Conservation (phyloP, 2,329 filamentous ascomycete species). For the Achaetomium macrosporum region DNA sequence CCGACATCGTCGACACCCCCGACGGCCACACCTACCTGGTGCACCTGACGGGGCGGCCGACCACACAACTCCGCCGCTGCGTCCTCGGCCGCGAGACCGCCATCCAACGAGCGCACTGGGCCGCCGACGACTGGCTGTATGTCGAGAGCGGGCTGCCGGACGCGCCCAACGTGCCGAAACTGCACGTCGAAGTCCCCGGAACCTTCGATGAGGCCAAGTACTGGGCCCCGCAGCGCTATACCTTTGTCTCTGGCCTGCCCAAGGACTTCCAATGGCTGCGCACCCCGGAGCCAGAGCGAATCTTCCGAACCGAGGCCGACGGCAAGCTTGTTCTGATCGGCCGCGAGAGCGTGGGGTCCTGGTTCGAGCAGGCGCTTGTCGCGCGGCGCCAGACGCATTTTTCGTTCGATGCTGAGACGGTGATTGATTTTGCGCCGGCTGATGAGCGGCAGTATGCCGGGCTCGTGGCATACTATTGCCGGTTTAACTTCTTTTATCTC, state of each 20-base stretch:
- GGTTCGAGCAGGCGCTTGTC: conserved; percentile 54
- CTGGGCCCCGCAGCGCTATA: conserved; percentile 45
- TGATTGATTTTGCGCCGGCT: conserved; percentile 45
- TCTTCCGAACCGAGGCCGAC: conserved; percentile 36
- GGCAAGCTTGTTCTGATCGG: conserved; percentile 43
- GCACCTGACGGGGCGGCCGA: conserved; percentile 47
- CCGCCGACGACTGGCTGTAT: conserved; percentile 56
- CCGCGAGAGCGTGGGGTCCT: conserved; percentile 49
- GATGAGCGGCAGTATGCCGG: conserved; percentile 59
- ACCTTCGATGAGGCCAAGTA: conserved; percentile 42
- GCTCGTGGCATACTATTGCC: conserved; percentile 56
- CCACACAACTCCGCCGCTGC: conserved; percentile 45
- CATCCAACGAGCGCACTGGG: conserved; percentile 56
- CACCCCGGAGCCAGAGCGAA: conserved; percentile 49
- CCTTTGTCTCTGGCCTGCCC: conserved; percentile 40
- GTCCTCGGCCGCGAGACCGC: conserved; percentile 50
- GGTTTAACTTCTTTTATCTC: conserved; percentile 61
- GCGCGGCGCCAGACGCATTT: conserved; percentile 53
- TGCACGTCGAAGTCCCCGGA: conserved; percentile 47
- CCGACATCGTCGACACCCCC: conserved; percentile 48
- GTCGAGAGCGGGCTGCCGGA: conserved; percentile 47
- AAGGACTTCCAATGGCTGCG: conserved; percentile 54
- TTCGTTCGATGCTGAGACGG: conserved; percentile 55
- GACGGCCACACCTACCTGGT: conserved; percentile 50
- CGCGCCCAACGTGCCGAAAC: conserved; percentile 36